These are phyloP conservation scores for Nakazawaea populi DNA, from an alignment of 805 yeast genomes.

Conservation along the genomic window DNA sequence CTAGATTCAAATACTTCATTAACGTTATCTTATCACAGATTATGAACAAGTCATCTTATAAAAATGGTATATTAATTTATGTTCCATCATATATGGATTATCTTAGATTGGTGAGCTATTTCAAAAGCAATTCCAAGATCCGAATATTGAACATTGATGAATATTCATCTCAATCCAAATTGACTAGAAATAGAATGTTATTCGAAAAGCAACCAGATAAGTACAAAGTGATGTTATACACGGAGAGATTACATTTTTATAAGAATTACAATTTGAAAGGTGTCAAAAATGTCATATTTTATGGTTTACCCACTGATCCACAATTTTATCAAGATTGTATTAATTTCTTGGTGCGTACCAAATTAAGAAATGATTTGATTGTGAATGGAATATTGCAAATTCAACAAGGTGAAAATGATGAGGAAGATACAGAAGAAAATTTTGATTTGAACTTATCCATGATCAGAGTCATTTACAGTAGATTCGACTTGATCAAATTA, in stretches of 20 bases:
- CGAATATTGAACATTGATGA: constrained; percentile 75
- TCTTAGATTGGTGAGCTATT: constrained; percentile 66
- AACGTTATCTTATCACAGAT: constrained; percentile 72
- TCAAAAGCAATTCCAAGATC: constrained; percentile 56
- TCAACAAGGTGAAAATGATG: constrained; percentile 2
- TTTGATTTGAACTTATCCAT: constrained; percentile 31
- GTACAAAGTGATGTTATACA: constrained; percentile 70
- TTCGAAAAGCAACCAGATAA: constrained; percentile 55
- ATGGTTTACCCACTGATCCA: constrained; percentile 83
- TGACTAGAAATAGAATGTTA: constrained; percentile 62
- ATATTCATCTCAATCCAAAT: constrained; percentile 67
- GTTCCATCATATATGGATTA: constrained; percentile 87
- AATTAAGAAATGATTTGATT: constrained; percentile 25
- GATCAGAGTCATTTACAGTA: constrained; percentile 60
- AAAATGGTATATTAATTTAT: constrained; percentile 72
- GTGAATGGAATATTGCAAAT: constrained; percentile 15
- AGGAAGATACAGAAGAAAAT: constrained; percentile 13
- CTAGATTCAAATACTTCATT: constrained; percentile 76
- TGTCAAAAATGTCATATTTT: constrained; percentile 75
- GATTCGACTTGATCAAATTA: constrained; percentile 72
- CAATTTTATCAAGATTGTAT: constrained; percentile 74
- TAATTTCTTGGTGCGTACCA: constrained; percentile 52
- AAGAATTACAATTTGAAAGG: constrained; percentile 83
- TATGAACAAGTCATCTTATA: constrained; percentile 50
- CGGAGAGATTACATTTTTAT: constrained; percentile 91